A percentile compares a stretch with the other conserved stretches of the same genome.
Evolutionary conservation across 306 rosid species (phyloP).

Genomic region (Rubus idaeus): DNA sequence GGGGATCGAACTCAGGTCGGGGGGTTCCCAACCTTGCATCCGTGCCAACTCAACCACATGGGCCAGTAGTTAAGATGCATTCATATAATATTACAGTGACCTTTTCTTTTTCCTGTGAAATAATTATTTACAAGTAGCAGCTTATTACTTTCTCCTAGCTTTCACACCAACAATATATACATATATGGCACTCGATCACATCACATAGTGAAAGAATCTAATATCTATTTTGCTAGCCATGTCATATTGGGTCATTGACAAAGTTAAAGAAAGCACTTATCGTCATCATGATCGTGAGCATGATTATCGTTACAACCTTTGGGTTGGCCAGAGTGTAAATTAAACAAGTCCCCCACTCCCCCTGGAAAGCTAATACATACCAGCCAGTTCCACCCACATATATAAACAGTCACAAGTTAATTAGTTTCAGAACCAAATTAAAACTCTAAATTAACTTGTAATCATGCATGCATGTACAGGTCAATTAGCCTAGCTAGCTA

Average conservation of each 20-base stretch:
- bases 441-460: neutral
- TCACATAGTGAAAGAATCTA: slow-evolving; percentile 27
- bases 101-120: neutral
- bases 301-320: slow-evolving; percentile 31
- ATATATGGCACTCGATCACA: neutral
- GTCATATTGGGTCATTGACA: slow-evolving; percentile 25
- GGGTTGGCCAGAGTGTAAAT: slow-evolving; percentile 31
- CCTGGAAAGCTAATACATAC: neutral
- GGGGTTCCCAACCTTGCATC: no score
- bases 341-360: neutral
- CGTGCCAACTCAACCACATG: no score
- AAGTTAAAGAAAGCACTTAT: slow-evolving; percentile 40
- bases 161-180: slow-evolving; percentile 15
- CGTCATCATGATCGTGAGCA: slow-evolving; percentile 18
- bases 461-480: neutral
- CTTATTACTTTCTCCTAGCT: slow-evolving; percentile 15
- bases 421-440: neutral
- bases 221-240: neutral
- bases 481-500: neutral
- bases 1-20: no score
- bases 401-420: neutral
- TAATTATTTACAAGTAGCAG: neutral
- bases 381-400: neutral
- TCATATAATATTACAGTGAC: slow-evolving; percentile 29
- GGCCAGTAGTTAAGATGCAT: slow-evolving; percentile 36